Percentiles rank a stretch among this genome's conserved stretches.
These are phyloP conservation scores for Leptosphaerulina australis DNA, from an alignment of 2,329 filamentous ascomycete genomes.

Conservation along the genomic window DNA sequence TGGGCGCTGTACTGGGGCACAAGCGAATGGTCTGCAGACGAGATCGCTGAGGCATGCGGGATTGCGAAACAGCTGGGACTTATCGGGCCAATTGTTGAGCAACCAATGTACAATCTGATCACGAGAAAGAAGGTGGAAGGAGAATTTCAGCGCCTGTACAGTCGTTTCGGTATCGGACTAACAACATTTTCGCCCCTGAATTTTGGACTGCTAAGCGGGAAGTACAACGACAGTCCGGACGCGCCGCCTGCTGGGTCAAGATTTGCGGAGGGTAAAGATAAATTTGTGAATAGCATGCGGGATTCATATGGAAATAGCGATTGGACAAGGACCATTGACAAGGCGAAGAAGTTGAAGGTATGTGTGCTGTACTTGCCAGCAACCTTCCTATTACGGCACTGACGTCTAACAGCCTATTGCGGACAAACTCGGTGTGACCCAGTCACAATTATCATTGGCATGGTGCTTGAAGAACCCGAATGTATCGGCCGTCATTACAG, in stretches of 20 bases:
- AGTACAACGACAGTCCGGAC: slow-evolving; percentile 63
- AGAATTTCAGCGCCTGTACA: slow-evolving; percentile 62
- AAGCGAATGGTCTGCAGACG: slow-evolving; percentile 63
- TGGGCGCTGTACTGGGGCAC: slow-evolving; percentile 72
- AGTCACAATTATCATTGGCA: slow-evolving; percentile 48
- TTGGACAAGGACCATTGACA: slow-evolving; percentile 63
- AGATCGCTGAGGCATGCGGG: slow-evolving; percentile 65
- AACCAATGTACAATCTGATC: slow-evolving; percentile 65
- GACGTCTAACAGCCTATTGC: slow-evolving; percentile 56
- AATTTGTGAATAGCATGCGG: slow-evolving; percentile 58
- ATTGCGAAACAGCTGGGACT: slow-evolving; percentile 65
- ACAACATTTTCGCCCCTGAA: slow-evolving; percentile 63
- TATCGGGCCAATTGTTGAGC: slow-evolving; percentile 59
- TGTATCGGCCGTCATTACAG: slow-evolving; percentile 41
- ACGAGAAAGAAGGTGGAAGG: slow-evolving; percentile 64
- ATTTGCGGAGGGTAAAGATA: slow-evolving; percentile 62
- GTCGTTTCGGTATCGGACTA: slow-evolving; percentile 61
- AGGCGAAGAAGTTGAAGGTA: slow-evolving; percentile 56
- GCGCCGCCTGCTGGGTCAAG: slow-evolving; percentile 64
- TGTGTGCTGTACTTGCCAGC: neutral
- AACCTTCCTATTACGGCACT: slow-evolving; percentile 1
- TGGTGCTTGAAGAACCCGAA: slow-evolving; percentile 47
- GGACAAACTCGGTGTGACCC: slow-evolving; percentile 66
- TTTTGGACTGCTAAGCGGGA: slow-evolving; percentile 64
- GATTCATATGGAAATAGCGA: slow-evolving; percentile 56